Conservation (phyloP, 116 monocot species). For the Posidonia oceanica region DNA sequence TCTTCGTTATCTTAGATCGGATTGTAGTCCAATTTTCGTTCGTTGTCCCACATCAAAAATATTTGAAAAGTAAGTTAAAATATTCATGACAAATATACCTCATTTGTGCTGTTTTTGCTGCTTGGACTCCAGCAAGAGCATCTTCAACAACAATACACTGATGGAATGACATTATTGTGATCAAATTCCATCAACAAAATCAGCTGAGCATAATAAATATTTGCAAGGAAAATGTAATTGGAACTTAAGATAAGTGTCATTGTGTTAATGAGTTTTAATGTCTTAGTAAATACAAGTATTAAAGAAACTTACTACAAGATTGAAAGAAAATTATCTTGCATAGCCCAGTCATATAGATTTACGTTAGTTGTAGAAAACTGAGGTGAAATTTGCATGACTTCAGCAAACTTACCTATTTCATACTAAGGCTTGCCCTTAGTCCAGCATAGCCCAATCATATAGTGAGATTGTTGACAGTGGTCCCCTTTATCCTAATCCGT, state of each 20-base stretch:
- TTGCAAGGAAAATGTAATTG: neutral
- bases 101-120: slow-evolving; percentile 92
- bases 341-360: too few species aligned
- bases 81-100: slow-evolving; percentile 33
- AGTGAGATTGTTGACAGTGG: too few species aligned
- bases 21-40: too few species aligned
- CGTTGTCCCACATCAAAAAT: too few species aligned
- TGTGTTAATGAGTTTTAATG: neutral
- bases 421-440: too few species aligned
- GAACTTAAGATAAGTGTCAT: neutral
- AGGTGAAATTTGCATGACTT: too few species aligned
- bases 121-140: slow-evolving; percentile 98
- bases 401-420: too few species aligned
- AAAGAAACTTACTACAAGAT: neutral
- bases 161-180: neutral
- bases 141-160: slow-evolving; percentile 98
- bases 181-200: slow-evolving; percentile 3
- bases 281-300: neutral
- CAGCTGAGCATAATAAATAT: neutral
- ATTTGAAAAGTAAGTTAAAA: neutral
- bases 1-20: too few species aligned
- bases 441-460: too few species aligned
- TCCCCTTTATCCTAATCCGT: too few species aligned
- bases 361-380: too few species aligned
- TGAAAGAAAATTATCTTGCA: too few species aligned